Evolutionary conservation across 345 rosid species (phyloP), one percentile per base, ranked within the genome.

Genomic region (Orychophragmus violaceus): DNA sequence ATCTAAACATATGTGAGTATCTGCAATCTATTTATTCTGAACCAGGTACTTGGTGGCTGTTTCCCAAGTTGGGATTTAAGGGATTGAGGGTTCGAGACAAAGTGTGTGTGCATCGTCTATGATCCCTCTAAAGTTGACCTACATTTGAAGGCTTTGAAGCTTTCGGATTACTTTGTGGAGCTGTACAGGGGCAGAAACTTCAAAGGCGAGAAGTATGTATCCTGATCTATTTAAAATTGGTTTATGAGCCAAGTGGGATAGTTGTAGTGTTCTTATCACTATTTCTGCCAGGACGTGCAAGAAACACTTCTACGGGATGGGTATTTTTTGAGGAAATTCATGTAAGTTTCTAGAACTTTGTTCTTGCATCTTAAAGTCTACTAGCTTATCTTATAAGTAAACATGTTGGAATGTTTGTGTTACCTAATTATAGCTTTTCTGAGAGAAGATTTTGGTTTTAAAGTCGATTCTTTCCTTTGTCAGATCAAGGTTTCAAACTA

Each of bases 401-500:
- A 14, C 41, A 41, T 33, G 46, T 22, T 46, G 64, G 39, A 27
- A 11, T 2, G 10, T 33, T 33, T 9, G 37, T 44, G 3, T 44
- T 21, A 8, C 42, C 25, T 35, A 39, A 21, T n/a, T 19, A 32
- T 32, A 48, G 28, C n/a, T 59, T 25, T 14, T 62, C 23, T 45
- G 25, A 18, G 18, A 27, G 2, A 30, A 51, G 2, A 1, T 22
- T 25, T 18, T 56, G 13, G 53, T 64, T 46, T 57, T 2, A 57
- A 12, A 9, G 53, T 44, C 2, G 21, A 1, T 11, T 11, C 44
- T 59, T 51, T 42, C 11, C 9, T 64, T 53, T 62, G 56, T 52
- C 90, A 94, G 99, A 87, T 94, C 69, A 94, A 94, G 82, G 97
- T 94, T 55, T 85, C 97, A 59, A 94, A 94, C 80, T 94, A 97